A percentile compares a stretch with the other conserved stretches of the same genome.
Conservation (phyloP, 176 grass and related monocot genomes). For the Guadua angustifolia region DNA sequence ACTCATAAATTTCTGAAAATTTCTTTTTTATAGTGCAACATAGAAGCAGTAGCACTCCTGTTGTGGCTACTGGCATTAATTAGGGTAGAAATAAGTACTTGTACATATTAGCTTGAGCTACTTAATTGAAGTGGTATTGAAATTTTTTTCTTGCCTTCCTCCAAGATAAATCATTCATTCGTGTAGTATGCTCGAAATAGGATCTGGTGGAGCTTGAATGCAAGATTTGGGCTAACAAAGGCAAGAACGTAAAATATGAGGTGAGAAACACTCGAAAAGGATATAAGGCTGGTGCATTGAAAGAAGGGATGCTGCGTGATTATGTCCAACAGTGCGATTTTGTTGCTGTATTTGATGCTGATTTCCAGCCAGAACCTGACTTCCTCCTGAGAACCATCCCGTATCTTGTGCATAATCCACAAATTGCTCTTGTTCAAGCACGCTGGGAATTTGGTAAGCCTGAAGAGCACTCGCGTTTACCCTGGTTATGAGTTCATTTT, state of each 20-base stretch:
- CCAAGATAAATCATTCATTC: conserved; percentile 10
- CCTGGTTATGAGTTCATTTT: background rate
- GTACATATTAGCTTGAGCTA: conserved; percentile 16
- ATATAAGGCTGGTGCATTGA: conserved; percentile 95
- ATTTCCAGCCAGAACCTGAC: conserved; percentile 93
- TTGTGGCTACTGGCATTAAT: background rate
- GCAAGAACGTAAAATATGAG: conserved; percentile 84
- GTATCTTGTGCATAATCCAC: conserved; percentile 69
- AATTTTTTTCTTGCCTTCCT: background rate
- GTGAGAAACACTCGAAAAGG: conserved; percentile 80
- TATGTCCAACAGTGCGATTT: conserved; percentile 86
- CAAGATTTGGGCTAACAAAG: conserved; percentile 81
- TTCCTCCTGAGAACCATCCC: conserved; percentile 79
- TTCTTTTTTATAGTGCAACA: background rate
- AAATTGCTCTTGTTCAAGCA: conserved; percentile 87
- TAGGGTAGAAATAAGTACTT: background rate
- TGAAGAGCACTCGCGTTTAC: conserved; percentile 26
- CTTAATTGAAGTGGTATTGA: background rate
- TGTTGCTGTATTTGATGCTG: conserved; percentile 89
- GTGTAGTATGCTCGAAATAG: conserved; percentile 44
- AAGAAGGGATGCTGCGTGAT: conserved; percentile 73
- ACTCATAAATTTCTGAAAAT: background rate
- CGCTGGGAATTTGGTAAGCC: conserved; percentile 92
- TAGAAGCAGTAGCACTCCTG: background rate
- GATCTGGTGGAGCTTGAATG: conserved; percentile 90